Conservation (phyloP, 164 flowering plant genomes). For the Piper betle region DNA sequence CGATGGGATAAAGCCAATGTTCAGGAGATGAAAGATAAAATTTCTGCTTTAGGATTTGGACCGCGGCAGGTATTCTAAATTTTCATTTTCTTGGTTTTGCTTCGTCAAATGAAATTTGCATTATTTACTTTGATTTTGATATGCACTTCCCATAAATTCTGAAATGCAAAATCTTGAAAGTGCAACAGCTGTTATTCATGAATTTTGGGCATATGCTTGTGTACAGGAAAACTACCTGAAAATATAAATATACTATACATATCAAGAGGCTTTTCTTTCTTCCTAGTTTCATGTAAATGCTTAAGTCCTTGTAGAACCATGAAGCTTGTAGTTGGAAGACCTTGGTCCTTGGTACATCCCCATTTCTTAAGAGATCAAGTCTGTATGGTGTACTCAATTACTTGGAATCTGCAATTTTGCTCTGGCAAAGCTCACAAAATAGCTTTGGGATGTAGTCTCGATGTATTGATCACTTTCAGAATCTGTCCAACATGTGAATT, state of each 20-base stretch:
- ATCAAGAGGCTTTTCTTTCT: too few relatives aligned
- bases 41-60: constrained; percentile 64
- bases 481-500: neutral
- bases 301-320: too few relatives aligned
- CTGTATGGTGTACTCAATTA: neutral
- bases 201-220: too few relatives aligned
- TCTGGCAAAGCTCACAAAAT: neutral
- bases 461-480: neutral
- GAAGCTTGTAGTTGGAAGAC: too few relatives aligned
- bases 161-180: neutral
- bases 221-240: too few relatives aligned
- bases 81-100: neutral
- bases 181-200: too few relatives aligned
- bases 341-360: too few relatives aligned
- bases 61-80: constrained; percentile 75
- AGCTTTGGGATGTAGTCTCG: neutral
- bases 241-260: too few relatives aligned
- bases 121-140: neutral
- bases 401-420: neutral
- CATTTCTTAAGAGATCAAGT: neutral
- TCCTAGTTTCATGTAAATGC: too few relatives aligned
- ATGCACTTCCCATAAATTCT: neutral
- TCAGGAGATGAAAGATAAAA: constrained; percentile 88
- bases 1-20: constrained; percentile 73
- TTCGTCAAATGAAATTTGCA: neutral